Percentiles rank a stretch among this genome's conserved stretches.
phyloP scores from a whole-genome alignment of 371 early-diverging fungal species.

The Umbelopsis sp. region DNA sequence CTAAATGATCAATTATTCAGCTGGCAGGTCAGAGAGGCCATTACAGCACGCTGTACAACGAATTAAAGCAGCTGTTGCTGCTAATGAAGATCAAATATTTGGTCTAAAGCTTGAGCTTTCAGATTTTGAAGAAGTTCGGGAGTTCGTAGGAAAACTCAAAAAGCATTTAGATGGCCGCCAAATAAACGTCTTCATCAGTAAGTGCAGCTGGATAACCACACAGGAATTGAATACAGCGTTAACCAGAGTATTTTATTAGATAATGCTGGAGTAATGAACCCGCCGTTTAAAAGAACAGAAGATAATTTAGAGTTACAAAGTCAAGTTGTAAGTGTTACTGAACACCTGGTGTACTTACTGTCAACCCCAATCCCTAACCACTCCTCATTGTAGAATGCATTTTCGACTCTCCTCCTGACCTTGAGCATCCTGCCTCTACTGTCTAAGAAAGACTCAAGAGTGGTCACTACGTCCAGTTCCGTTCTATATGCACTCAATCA shows the following conservation, averaged over 20 bases:
- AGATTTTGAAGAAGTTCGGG: conserved; percentile 29
- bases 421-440: conserved; percentile 37
- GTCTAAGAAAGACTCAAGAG: conserved; percentile 23
- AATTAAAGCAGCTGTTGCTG: neutral
- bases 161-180: conserved; percentile 20
- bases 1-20: neutral
- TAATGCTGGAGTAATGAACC: conserved; percentile 79
- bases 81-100: neutral
- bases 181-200: conserved; percentile 43
- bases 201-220: neutral
- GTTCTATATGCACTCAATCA: conserved; percentile 35
- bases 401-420: conserved; percentile 41
- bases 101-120: neutral
- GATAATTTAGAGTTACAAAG: conserved; percentile 80
- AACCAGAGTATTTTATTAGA: conserved; percentile 26
- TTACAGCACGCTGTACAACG: neutral
- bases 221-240: no score
- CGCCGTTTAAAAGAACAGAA: conserved; percentile 58
- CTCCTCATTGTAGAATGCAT: conserved; percentile 32
- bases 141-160: conserved; percentile 28
- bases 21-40: neutral
- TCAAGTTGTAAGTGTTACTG: conserved; percentile 36
- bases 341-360: no score
- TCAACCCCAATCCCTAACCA: neutral
- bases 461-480: conserved; percentile 51